These are phyloP conservation scores for Ballota nigra DNA, from an alignment of 257 asterid genomes.

Conservation along the genomic window DNA sequence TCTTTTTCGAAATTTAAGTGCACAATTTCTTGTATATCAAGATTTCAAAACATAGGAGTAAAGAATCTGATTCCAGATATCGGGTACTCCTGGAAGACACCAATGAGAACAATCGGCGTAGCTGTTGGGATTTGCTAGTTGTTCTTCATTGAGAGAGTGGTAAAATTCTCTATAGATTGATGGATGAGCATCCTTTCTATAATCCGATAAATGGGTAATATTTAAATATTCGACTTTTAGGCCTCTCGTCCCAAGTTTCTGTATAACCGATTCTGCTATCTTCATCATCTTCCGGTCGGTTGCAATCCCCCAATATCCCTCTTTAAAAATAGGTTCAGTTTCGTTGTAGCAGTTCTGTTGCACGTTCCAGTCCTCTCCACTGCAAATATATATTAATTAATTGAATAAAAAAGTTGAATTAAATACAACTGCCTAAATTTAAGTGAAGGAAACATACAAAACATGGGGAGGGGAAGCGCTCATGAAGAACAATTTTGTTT, in stretches of 20 bases:
- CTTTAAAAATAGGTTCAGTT: conserved; percentile 4
- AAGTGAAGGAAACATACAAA: neutral
- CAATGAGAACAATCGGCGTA: conserved; percentile 58
- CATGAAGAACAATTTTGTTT: conserved; percentile 43
- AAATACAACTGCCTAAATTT: neutral
- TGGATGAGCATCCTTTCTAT: conserved; percentile 66
- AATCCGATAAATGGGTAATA: conserved; percentile 60
- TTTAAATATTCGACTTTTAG: conserved; percentile 44
- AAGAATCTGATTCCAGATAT: conserved; percentile 68
- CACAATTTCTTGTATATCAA: too few relatives aligned
- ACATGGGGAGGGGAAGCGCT: conserved; percentile 53
- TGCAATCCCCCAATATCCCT: conserved; percentile 9
- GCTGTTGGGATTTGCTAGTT: conserved; percentile 34
- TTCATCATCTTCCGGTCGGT: conserved; percentile 16
- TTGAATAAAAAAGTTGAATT: neutral
- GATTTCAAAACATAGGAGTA: conserved; percentile 22
- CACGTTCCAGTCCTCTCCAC: neutral
- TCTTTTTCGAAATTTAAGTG: too few relatives aligned
- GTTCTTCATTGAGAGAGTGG: conserved; percentile 27
- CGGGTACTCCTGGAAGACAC: conserved; percentile 86
- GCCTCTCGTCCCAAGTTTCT: conserved; percentile 15
- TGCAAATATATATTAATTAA: too few relatives aligned
- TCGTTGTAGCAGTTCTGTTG: neutral
- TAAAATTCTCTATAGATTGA: conserved; percentile 38
- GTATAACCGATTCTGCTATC: neutral